Evolutionary conservation across 352 stramenopile species (phyloP), one percentile per base, ranked within the genome.

Genomic region (Phytophthora gonapodyides): DNA sequence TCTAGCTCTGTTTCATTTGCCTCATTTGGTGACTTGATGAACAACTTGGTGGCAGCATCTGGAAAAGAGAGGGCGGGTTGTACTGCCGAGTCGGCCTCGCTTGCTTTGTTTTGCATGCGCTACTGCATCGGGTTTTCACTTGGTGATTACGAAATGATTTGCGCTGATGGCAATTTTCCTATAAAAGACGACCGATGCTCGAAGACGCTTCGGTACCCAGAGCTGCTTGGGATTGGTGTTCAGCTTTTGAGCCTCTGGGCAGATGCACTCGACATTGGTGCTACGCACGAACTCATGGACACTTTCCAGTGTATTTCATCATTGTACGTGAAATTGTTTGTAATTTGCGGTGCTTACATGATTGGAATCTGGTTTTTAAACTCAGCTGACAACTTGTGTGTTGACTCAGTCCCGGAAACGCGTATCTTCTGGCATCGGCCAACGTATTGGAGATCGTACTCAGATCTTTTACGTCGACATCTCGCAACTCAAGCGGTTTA

Each of bases 41-140:
- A 30, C 15, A 69, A 57, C 8, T 45, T 69, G 19, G 36, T 72
- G 5, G 2, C 33, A 19, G 35, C 11, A 10, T 37, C 12, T 31
- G 41, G 27, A 5, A 36, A 50, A 27, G 36, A 10, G 40, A 27
- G 13, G 21, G 12, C n/a, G 24, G 37, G 7, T 38, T 10, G 13
- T 27, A 21, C 7, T 46, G 41, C 7, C 41, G 30, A 16, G 16
- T 30, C 43, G 27, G 24, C 45, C n/a, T 49, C 65, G 24, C 55
- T 69, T 5, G 37, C 60, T 1, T 16, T 33, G 9, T 66, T 58
- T 62, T 75, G 47, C 13, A 44, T 75, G 27, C 27, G 45, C 15
- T 75, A 67, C 50, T 68, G 61, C n/a, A 54, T 75, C 24, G 57
- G 62, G 7, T 65, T 75, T 45, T 67, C 67, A 16, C 30, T 71